These are phyloP conservation scores for Calonectria fujianensis DNA, from an alignment of 2,329 filamentous ascomycete species.

Conservation along the genomic window DNA sequence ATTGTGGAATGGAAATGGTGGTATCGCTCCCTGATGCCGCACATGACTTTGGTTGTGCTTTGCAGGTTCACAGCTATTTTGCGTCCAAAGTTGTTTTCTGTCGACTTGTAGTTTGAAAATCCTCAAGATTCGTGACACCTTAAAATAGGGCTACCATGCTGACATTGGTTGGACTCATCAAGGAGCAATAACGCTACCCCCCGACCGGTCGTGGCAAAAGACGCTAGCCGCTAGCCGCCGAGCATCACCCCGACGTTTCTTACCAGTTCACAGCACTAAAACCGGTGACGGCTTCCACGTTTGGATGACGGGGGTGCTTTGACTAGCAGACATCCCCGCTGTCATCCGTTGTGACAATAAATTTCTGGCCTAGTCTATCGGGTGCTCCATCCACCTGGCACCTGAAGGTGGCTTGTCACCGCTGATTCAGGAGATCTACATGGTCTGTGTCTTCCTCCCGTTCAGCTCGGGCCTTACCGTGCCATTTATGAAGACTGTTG, in stretches of 20 bases:
- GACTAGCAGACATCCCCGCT: background rate
- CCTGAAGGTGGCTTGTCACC: background rate
- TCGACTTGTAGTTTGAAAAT: background rate
- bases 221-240: conserved; percentile 1
- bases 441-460: conserved; percentile 5
- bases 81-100: background rate
- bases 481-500: background rate
- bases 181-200: background rate
- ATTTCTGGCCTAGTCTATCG: background rate
- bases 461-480: background rate
- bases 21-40: too few species aligned
- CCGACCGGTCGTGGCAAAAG: background rate
- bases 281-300: too few species aligned
- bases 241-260: background rate
- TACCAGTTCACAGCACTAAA: background rate
- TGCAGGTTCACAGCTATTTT: background rate
- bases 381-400: background rate
- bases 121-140: background rate
- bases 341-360: background rate
- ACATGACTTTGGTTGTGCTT: background rate
- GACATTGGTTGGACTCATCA: background rate
- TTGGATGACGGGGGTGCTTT: too few species aligned
- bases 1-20: background rate
- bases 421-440: background rate
- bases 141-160: background rate